Percentiles rank a stretch among this genome's conserved stretches.
phyloP scores from a whole-genome alignment of 2,329 filamentous ascomycete species.

The Zasmidium cellare region DNA sequence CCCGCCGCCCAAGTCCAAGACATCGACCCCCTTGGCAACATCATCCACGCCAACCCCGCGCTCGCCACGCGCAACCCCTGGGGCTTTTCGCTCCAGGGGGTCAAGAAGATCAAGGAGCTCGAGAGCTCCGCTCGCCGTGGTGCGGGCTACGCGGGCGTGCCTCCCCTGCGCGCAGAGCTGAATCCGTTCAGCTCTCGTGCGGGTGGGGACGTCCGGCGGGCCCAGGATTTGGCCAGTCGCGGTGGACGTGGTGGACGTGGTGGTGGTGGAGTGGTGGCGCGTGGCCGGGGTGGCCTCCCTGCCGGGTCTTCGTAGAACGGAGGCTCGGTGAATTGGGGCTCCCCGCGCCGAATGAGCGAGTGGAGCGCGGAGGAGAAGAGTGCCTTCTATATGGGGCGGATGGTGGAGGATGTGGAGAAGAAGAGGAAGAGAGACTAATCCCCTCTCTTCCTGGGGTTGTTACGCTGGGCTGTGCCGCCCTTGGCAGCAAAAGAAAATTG shows the following conservation, averaged over 20 bases:
- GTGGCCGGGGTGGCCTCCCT: background rate
- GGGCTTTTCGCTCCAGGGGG: conserved; percentile 28
- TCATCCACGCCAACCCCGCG: conserved; percentile 31
- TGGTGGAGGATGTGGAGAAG: no score
- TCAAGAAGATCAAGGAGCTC: conserved; percentile 25
- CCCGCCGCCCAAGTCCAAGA: conserved; percentile 32
- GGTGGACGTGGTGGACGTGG: conserved; percentile 15
- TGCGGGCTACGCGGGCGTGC: conserved; percentile 24
- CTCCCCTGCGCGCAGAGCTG: conserved; percentile 1
- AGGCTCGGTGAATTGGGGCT: no score
- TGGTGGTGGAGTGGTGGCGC: conserved; percentile 3
- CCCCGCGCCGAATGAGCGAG: no score
- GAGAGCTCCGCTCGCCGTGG: conserved; percentile 12
- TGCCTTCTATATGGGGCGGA: no score
- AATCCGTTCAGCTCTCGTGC: conserved; percentile 10
- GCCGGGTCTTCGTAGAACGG: no score
- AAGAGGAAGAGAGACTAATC: no score
- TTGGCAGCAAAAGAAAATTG: no score
- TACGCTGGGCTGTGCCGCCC: no score
- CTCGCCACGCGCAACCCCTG: conserved; percentile 34
- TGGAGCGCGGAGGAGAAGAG: no score
- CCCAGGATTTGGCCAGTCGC: conserved; percentile 21
- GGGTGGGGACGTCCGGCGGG: conserved; percentile 22
- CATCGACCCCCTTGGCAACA: conserved; percentile 34
- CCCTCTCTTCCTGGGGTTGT: no score